phyloP scores from a whole-genome alignment of 139 green algal species.

The Coelastrella sp. region DNA sequence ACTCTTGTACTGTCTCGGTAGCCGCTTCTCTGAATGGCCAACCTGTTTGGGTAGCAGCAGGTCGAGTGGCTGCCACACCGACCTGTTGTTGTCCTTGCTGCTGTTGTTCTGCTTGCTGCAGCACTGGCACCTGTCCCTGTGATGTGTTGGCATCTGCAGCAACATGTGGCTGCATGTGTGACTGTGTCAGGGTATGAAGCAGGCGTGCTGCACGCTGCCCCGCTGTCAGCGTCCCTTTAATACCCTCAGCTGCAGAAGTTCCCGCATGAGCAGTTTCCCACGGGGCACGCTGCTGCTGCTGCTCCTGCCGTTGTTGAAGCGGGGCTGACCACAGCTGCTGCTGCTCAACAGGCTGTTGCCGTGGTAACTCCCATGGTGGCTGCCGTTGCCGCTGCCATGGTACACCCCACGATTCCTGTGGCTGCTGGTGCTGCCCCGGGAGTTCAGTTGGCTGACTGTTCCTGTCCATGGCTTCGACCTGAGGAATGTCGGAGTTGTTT shows the following conservation, averaged over 20 bases:
- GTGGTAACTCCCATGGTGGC: no score
- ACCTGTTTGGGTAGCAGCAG: neutral
- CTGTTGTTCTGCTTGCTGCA: neutral
- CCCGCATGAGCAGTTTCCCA: no score
- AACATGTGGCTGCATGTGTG: no score
- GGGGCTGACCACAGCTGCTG: no score
- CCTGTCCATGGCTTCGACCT: no score
- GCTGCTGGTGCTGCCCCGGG: no score
- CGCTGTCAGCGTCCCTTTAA: constrained; percentile 9
- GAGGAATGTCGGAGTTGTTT: neutral
- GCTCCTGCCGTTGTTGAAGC: neutral
- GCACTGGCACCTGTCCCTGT: neutral
- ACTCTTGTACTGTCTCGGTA: neutral
- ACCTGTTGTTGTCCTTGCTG: neutral
- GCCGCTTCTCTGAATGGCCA: neutral
- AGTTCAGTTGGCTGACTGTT: no score
- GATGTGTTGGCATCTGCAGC: neutral
- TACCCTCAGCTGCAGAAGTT: neutral
- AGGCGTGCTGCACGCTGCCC: constrained; percentile 1
- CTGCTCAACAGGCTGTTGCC: no score
- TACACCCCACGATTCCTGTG: neutral
- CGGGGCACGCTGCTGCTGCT: neutral
- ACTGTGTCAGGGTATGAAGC: constrained; percentile 2
- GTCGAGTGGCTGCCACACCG: neutral
- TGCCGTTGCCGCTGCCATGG: neutral